These are phyloP conservation scores for Fragaria vesca DNA, from an alignment of 306 rosid genomes.

Conservation along the genomic window DNA sequence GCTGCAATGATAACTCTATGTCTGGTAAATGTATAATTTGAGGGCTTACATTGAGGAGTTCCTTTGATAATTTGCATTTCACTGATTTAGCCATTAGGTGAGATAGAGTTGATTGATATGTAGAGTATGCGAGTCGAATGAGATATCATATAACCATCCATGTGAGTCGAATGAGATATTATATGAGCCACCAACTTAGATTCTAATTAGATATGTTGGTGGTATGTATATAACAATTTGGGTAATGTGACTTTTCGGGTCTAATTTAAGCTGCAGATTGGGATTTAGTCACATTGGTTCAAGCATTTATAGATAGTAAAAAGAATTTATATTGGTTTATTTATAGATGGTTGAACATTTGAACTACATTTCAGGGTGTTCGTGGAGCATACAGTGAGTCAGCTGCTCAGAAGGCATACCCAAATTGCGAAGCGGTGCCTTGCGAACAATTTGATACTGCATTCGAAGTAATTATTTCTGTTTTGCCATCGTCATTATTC, in stretches of 20 bases:
- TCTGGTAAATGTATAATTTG: neutral
- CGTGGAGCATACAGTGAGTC: constrained; percentile 88
- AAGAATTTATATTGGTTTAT: too few species aligned
- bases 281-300: neutral
- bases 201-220: neutral
- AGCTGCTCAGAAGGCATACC: constrained; percentile 92
- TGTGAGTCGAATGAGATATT: too few species aligned
- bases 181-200: neutral
- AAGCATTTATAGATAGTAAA: neutral
- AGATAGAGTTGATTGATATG: neutral
- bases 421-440: constrained; percentile 93
- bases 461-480: constrained; percentile 56
- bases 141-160: neutral
- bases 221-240: neutral
- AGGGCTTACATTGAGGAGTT: neutral
- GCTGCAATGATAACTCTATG: neutral
- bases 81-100: neutral
- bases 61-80: neutral
- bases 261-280: neutral
- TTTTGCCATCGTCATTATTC: neutral
- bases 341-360: constrained; percentile 17
- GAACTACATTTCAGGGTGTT: constrained; percentile 69
- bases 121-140: neutral
- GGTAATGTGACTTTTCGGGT: neutral
- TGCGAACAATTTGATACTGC: constrained; percentile 90